Conservation (phyloP, 2,329 filamentous ascomycete species). For the Trichoderma hamatum region DNA sequence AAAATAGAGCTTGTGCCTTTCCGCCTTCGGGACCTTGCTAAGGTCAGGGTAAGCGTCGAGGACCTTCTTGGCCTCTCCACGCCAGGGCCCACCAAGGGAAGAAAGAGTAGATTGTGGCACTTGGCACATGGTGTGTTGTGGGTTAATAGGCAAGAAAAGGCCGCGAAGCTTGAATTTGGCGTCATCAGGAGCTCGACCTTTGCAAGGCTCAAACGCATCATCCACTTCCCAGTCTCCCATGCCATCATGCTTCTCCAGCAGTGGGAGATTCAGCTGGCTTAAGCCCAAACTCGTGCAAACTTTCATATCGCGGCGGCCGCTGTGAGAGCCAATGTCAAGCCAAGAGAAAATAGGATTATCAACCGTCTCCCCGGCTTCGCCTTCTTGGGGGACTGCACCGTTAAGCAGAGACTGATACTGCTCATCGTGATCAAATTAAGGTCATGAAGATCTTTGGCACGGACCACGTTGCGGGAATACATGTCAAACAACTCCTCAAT, state of each 20-base stretch:
- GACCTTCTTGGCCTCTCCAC: constrained; percentile 26
- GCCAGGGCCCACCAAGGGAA: constrained; percentile 19
- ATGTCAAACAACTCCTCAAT: constrained; percentile 27
- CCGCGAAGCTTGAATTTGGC: constrained; percentile 5
- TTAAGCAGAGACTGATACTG: constrained; percentile 50
- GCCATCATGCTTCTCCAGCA: not conserved
- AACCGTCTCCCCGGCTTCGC: not conserved
- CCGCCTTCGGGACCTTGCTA: constrained; percentile 57
- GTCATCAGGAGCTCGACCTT: not conserved
- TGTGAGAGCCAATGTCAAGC: no score
- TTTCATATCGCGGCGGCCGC: not conserved
- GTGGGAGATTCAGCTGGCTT: not conserved
- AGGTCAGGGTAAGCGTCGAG: constrained; percentile 51
- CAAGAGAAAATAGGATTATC: no score
- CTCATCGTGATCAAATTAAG: no score
- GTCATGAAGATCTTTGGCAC: constrained; percentile 56
- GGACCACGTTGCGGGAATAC: constrained; percentile 51
- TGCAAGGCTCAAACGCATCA: not conserved
- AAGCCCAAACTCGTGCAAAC: not conserved
- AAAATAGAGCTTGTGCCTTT: constrained; percentile 68
- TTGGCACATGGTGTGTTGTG: constrained; percentile 2
- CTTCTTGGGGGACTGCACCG: constrained; percentile 36
- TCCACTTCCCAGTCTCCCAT: not conserved
- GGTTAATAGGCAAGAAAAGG: constrained; percentile 12
- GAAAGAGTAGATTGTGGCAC: not conserved